Evolutionary conservation across 345 rosid species (phyloP), one percentile per base, ranked within the genome.

Genomic region (Luvunga scandens): DNA sequence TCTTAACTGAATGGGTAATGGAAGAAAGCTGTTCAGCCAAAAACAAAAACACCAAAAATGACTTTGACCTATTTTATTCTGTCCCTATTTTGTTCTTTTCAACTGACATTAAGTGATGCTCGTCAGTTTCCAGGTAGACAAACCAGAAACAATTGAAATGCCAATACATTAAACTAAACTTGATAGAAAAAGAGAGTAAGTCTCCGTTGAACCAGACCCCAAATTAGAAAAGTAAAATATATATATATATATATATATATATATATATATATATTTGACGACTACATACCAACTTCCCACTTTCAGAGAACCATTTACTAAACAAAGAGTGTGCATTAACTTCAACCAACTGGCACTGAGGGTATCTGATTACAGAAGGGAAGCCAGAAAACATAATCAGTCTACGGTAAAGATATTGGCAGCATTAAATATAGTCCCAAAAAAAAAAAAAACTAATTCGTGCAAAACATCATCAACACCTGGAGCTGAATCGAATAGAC

Each of bases 261-360:
- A 70, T 39, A 22, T 22, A 71, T 45, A 30, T n/a, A 69, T 16
- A 14, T 24, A 70, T 33, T 13, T 34, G 36, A 59, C 42, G 64
- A 38, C 24, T 64, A 83, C 92, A 25, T 87, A 96, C 99, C 97
- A 96, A 84, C 82, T 96, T 96, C 82, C 99, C 99, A 78, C 99
- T 96, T 84, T 96, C 99, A 57, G 99, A 96, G 85, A 96, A 94
- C 99, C 99, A 96, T 89, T 96, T 96, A 81, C 99, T 96, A 80
- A 96, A 96, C 78, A 96, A 87, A 75, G 99, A 94, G 83, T 96
- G 99, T 57, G 99, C 99, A 86, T 96, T 96, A 82, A 96, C 99
- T 90, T 96, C 98, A 79, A 96, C 79, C 90, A 96, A 73, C 84
- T 96, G 98, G 87, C 94, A 86, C 76, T 94, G 97, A 10, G 92